phyloP scores from a whole-genome alignment of 768 basidiomycete species.

The Termitomyces sp. region DNA sequence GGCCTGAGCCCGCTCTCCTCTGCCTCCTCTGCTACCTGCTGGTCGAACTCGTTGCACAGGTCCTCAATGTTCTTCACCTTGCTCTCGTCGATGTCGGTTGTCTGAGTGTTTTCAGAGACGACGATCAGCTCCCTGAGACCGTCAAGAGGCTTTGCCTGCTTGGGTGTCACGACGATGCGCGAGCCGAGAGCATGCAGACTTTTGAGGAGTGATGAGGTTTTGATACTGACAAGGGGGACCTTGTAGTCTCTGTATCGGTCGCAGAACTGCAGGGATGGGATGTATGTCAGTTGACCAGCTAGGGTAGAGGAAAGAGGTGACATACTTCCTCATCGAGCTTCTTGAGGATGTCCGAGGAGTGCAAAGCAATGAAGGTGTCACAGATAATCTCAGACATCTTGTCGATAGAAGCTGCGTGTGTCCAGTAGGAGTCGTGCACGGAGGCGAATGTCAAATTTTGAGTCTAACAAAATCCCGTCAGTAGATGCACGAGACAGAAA shows the following conservation, averaged over 20 bases:
- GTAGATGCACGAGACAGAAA: neutral
- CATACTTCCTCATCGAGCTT: constrained; percentile 73
- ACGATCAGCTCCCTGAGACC: constrained; percentile 32
- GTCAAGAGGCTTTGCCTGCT: constrained; percentile 31
- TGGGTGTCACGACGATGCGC: constrained; percentile 37
- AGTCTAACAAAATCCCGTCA: constrained; percentile 38
- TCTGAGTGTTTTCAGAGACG: constrained; percentile 30
- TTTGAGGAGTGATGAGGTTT: constrained; percentile 31
- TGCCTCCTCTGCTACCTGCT: constrained; percentile 18
- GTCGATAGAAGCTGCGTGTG: constrained; percentile 85
- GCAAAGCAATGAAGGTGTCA: constrained; percentile 89
- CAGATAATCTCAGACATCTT: constrained; percentile 87
- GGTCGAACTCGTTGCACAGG: constrained; percentile 7
- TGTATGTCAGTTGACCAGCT: constrained; percentile 1
- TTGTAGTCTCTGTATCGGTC: constrained; percentile 75
- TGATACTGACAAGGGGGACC: constrained; percentile 53
- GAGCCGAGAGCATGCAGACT: constrained; percentile 42
- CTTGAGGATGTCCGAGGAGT: constrained; percentile 80
- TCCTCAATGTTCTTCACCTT: constrained; percentile 13
- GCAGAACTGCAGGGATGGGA: constrained; percentile 46
- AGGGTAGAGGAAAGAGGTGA: neutral
- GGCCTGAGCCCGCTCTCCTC: too few relatives aligned
- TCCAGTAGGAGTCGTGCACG: constrained; percentile 99
- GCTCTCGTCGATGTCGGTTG: constrained; percentile 29
- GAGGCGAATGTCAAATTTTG: constrained; percentile 83